Conservation (phyloP, 2,329 filamentous ascomycete species). For the Dothideomycetes sp. region DNA sequence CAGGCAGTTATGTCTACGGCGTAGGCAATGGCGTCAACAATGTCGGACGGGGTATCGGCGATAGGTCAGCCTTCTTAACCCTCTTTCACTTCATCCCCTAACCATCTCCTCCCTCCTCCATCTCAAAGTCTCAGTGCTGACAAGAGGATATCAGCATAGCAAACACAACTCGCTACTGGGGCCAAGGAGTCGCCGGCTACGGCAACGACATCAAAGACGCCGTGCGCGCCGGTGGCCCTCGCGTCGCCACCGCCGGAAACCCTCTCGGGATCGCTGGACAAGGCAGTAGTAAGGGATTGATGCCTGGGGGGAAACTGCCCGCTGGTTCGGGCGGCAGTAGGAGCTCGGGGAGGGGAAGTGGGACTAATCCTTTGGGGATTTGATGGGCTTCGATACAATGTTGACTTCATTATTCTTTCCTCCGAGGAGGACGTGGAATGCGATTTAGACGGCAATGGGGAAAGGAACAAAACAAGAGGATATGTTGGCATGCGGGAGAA, state of each 20-base stretch:
- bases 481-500: too few relatives aligned
- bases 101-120: background rate
- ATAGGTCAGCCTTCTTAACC: constrained; percentile 19
- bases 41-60: constrained; percentile 32
- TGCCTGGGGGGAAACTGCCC: constrained; percentile 11
- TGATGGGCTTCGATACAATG: too few relatives aligned
- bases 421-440: too few relatives aligned
- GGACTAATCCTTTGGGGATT: constrained; percentile 31
- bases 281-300: constrained; percentile 18
- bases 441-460: too few relatives aligned
- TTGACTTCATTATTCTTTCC: too few relatives aligned
- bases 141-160: constrained; percentile 24
- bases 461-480: too few relatives aligned
- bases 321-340: constrained; percentile 13
- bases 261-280: constrained; percentile 31
- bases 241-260: constrained; percentile 34
- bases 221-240: constrained; percentile 31
- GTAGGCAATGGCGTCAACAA: constrained; percentile 37
- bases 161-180: constrained; percentile 34
- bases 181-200: constrained; percentile 36
- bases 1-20: constrained; percentile 29
- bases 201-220: constrained; percentile 40
- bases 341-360: constrained; percentile 22
- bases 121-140: background rate
- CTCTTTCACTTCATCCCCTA: background rate